phyloP scores from a whole-genome alignment of 164 flowering plant species.

The Stephania cephalantha region DNA sequence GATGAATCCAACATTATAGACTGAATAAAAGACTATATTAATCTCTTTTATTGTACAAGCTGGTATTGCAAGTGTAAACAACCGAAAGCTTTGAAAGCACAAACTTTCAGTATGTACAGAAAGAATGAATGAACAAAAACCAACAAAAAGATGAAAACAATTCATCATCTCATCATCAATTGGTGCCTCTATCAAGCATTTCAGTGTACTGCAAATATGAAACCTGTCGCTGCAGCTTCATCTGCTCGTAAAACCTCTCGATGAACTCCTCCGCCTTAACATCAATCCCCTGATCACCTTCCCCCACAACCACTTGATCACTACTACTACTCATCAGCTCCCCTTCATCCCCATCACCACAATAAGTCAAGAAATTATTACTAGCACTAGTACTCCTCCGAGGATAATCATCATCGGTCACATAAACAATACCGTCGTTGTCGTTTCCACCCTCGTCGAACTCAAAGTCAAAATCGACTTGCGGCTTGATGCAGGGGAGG shows the following conservation, averaged over 20 bases:
- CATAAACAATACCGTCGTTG: not conserved
- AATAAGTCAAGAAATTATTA: constrained; percentile 20
- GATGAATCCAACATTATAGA: too few species aligned
- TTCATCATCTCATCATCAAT: not conserved
- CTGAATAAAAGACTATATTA: too few species aligned
- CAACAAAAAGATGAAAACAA: not conserved
- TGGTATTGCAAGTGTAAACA: not conserved
- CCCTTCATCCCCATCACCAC: constrained; percentile 7
- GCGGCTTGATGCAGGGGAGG: constrained; percentile 58
- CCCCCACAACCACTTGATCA: constrained; percentile 5
- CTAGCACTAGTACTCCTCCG: constrained; percentile 8
- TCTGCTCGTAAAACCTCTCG: constrained; percentile 61
- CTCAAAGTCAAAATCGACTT: constrained; percentile 42
- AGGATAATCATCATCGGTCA: not conserved
- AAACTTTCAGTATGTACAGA: constrained; percentile 27
- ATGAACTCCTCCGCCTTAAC: constrained; percentile 71
- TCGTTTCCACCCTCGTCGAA: constrained; percentile 14
- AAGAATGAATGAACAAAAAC: not conserved
- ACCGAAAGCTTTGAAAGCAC: constrained; percentile 7
- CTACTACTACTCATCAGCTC: not conserved
- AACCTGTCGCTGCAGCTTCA: constrained; percentile 67
- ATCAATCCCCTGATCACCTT: constrained; percentile 50
- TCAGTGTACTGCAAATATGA: constrained; percentile 44
- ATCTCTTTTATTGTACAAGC: not conserved
- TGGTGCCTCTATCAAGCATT: constrained; percentile 20